Evolutionary conservation across 345 rosid species (phyloP).

Genomic region (Gossypium turneri): DNA sequence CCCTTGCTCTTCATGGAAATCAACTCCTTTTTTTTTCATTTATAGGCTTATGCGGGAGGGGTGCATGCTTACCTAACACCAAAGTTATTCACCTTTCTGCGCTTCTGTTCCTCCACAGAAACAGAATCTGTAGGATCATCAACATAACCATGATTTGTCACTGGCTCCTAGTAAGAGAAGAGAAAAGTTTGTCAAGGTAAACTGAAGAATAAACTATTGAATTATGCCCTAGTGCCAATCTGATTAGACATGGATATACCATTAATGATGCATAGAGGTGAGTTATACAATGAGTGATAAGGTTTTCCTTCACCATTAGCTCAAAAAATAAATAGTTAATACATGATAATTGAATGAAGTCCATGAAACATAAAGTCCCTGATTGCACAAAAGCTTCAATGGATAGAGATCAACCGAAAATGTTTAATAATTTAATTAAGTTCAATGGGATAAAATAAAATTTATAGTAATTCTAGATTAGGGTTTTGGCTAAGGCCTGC

Average conservation of each 20-base stretch:
- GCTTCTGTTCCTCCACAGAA: slow-evolving; percentile 38
- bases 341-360: background rate
- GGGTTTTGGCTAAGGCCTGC: background rate
- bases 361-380: background rate
- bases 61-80: slow-evolving; percentile 36
- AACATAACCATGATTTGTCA: slow-evolving; percentile 28
- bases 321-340: background rate
- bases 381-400: background rate
- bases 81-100: slow-evolving; percentile 33
- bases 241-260: background rate
- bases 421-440: background rate
- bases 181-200: slow-evolving; percentile 5
- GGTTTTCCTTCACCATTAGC: slow-evolving; percentile 1
- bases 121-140: slow-evolving; percentile 29
- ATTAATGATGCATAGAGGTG: background rate
- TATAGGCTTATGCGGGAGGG: slow-evolving; percentile 1
- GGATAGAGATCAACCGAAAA: background rate
- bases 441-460: background rate
- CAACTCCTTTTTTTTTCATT: background rate
- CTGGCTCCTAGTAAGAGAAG: slow-evolving; percentile 35
- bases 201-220: background rate
- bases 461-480: background rate
- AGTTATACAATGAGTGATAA: background rate
- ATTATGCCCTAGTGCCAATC: background rate
- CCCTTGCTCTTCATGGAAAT: background rate